These are phyloP conservation scores for Begonia masoniana DNA, from an alignment of 306 rosid species.

Conservation along the genomic window DNA sequence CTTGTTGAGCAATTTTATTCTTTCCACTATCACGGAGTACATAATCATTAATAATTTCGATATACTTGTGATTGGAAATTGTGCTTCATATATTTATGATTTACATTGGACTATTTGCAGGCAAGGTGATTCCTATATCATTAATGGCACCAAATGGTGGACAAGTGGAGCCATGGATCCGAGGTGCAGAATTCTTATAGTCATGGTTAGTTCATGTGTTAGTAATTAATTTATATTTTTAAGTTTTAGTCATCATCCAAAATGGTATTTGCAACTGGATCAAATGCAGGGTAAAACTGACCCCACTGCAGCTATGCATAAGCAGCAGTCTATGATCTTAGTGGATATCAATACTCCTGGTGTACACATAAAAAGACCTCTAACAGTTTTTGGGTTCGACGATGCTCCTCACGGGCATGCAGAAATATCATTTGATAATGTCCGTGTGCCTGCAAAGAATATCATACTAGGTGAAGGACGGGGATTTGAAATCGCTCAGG, in stretches of 20 bases:
- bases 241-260: too few species aligned
- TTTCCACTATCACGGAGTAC: too few species aligned
- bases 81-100: background rate
- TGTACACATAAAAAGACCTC: slow-evolving; percentile 67
- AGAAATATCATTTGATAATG: slow-evolving; percentile 71
- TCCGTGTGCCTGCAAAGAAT: slow-evolving; percentile 57
- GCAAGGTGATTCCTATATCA: slow-evolving; percentile 65
- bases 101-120: slow-evolving; percentile 14
- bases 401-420: slow-evolving; percentile 99
- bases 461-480: slow-evolving; percentile 91
- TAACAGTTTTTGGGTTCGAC: slow-evolving; percentile 86
- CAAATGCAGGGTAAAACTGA: slow-evolving; percentile 83
- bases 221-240: slow-evolving; percentile 4
- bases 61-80: too few species aligned
- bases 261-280: background rate
- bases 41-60: too few species aligned
- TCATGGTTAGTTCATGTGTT: slow-evolving; percentile 61
- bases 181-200: slow-evolving; percentile 81
- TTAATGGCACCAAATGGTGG: slow-evolving; percentile 97
- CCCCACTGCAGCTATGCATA: slow-evolving; percentile 60
- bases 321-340: slow-evolving; percentile 93
- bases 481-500: slow-evolving; percentile 98
- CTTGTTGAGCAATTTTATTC: too few species aligned
- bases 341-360: slow-evolving; percentile 83
- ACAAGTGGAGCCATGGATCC: slow-evolving; percentile 99